Evolutionary conservation across 75 land plant species (phyloP), one percentile per base, ranked within the genome.

Genomic region (Picea glauca): DNA sequence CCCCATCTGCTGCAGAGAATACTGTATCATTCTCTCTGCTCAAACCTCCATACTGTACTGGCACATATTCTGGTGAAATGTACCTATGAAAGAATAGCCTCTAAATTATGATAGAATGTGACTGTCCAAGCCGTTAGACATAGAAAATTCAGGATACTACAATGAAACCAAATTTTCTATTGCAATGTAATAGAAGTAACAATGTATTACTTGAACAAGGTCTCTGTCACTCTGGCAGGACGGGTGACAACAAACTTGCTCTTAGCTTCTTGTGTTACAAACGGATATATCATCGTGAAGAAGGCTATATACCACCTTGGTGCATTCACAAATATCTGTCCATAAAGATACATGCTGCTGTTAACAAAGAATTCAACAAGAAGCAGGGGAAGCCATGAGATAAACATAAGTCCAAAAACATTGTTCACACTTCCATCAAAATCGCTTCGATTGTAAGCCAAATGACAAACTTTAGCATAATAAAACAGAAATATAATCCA

Each of bases 221-320:
- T 87, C 32, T 88, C 93, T 13, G 93, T 78, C 23, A 87, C 83
- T 78, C 79, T 87, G 26, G 90, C 90, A 60, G 93, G 85, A 8
- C 88, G 85, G 56, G 93, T 93, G 66, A 87, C 77, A 40, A 91
- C 89, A 80, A 93, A 85, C 83, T 93, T 93, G 78, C 83, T 90
- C 82, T 82, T 91, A 0, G 78, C 83, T 78, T 87, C 81, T 20
- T 82, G 87, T 0, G 93, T 91, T 30, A 93, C 30, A 59, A 93
- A 84, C 13, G 94, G 88, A 35, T 85, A 86, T 32, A 87, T 80
- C 80, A 93, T 75, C 20, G 82, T 72, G 58, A 81, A 84, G 21
- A 89, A 56, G 8, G 93, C 93, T 57, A 84, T 65, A 78, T 91
- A 93, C 89, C 93, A 93, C 91, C 91, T 89, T 46, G 95, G 91